phyloP scores from a whole-genome alignment of 345 rosid genomes.

The Xanthoceras sorbifolium region DNA sequence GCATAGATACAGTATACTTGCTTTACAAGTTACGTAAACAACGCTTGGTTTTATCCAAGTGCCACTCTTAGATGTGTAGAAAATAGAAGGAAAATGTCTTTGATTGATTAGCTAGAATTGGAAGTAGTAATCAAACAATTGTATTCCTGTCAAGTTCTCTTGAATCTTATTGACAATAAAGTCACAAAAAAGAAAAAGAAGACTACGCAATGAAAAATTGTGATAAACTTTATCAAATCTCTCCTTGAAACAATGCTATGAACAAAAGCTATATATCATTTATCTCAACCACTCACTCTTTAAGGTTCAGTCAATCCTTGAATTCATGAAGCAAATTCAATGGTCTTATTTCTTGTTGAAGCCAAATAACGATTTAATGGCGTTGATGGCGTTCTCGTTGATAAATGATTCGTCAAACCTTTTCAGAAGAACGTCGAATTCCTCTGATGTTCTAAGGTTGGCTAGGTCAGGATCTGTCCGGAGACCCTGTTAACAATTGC shows the following conservation, averaged over 20 bases:
- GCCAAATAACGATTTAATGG: conserved; percentile 88
- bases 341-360: conserved; percentile 66
- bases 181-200: background rate
- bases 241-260: conserved; percentile 21
- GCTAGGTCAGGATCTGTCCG: conserved; percentile 84
- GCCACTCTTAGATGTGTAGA: too few relatives aligned
- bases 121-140: background rate
- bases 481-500: conserved; percentile 60
- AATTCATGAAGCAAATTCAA: conserved; percentile 25
- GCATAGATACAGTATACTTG: too few relatives aligned
- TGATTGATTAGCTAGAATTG: background rate
- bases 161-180: background rate
- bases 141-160: background rate
- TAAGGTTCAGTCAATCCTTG: background rate
- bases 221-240: background rate
- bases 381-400: conserved; percentile 91
- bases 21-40: too few relatives aligned
- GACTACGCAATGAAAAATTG: background rate
- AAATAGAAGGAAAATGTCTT: background rate
- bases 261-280: conserved; percentile 5
- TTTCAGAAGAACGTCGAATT: conserved; percentile 71
- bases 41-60: too few relatives aligned
- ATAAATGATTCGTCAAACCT: conserved; percentile 92
- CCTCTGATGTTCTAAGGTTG: conserved; percentile 56
- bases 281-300: background rate